Evolutionary conservation across 306 rosid genomes (phyloP), one percentile per base, ranked within the genome.

Genomic region (Gastrolobium bilobum): DNA sequence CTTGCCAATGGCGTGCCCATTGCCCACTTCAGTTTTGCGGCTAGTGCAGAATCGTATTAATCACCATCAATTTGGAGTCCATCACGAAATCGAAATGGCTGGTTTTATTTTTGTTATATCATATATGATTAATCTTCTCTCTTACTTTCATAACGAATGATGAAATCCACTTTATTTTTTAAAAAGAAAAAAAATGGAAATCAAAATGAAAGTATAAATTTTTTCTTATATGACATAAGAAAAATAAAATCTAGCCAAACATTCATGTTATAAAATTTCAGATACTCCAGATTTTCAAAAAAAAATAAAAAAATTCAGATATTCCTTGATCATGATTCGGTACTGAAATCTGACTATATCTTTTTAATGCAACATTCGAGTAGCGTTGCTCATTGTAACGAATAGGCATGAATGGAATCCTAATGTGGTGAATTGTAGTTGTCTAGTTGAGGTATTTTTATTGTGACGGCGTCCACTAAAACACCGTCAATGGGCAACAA

Each of bases 21-120:
- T 56, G 61, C 9, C 84, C 74, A 83, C 84, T 79, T 73, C 9
- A 63, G 46, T 15, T 83, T 83, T 83, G 87, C 84, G 81, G 87
- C 84, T 67, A 59, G 80, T 83, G 83, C 73, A 47, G 29, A 68
- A 38, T 71, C 75, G 15, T 10, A 54, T 47, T 6, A 8, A 59
- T 52, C 59, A 78, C 46, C 42, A 48, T 65, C 82, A 77, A 44
- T 72, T 70, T 46, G 60, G 75, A 51, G 13, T 51, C 62, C 74
- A 29, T 51, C 30, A 50, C 47, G 4, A 82, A 7, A 60, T 82
- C 78, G 26, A 20, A 69, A 69, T 31, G 68, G 42, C 42, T n/a
- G n/a, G n/a, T 10, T 7, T 10, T 10, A 43, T 34, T n/a, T n/a
- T n/a, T n/a, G n/a, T n/a, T n/a, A n/a, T n/a, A n/a, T n/a, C n/a